Evolutionary conservation across 257 asterid species (phyloP), one percentile per base, ranked within the genome.

Genomic region (Henckelia pumila): DNA sequence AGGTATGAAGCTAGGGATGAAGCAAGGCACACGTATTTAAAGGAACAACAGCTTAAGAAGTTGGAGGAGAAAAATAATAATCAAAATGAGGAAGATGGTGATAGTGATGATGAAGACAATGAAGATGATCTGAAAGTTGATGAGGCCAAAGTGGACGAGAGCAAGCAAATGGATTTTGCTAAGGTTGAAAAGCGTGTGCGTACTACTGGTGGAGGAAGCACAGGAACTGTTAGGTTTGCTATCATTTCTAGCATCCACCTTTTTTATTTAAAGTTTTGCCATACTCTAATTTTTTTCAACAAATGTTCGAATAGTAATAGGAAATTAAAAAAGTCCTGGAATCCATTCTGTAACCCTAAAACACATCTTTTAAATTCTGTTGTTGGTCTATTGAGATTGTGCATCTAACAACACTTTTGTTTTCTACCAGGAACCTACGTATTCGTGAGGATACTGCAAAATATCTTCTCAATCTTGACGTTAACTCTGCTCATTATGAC

Each of bases 151-250:
- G 99, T 94, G 56, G 97, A 90, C 64, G 99, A 94, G 85, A 91
- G 97, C 89, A 88, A 94, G 80, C 99, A 94, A 78, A 94, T 88
- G 99, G 99, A 94, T 80, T 94, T 91, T 33, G 96, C 99, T 1
- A 91, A 94, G 90, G 97, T 94, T 66, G 97, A 94, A 73, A 94
- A 91, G 80, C 96, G 97, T 88, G 97, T 94, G 65, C 95, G 99
- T 9, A 94, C 99, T 33, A 94, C 99, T n/a, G 99, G 97, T 76
- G 99, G 99, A 81, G 99, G 99, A 67, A 86, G 99, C 81, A 93
- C 99, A 2, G 99, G 99, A 75, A 90, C 99, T 67, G 99, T 94
- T 63, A 89, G 98, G 98, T 88, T 75, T 61, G 33, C 63, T 57
- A 26, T 59, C 20, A 61, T 58, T 26, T 19, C 67, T 59, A 25